Base-by-base conservation (phyloP, 352 stramenopile species). In the Globisporangium acanthophoron region DNA sequence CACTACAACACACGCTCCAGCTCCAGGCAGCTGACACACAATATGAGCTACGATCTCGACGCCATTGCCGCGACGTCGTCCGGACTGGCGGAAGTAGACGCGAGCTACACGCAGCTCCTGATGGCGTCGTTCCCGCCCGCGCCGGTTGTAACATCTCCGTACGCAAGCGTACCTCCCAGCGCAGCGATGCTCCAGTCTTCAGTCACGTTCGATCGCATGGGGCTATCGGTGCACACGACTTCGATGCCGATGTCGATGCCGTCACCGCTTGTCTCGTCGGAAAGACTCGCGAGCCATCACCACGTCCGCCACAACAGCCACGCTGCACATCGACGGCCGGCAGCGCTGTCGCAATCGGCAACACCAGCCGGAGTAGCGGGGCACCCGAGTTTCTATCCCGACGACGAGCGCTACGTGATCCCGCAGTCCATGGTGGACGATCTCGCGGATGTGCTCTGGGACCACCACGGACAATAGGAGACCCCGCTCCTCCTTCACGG, bases 391-490 rank as follows among this genome's bases (percentile, higher is more conserved):
- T 64, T 54, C 37, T 48, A 55, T 6, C 21, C 40, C 8, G 27
- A 58, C 11, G 51, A 52, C 43, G 51, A 49, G 13, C 58, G 41
- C 24, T 58, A 54, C 18, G 33, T 50, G 9, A 52, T 64, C 21
- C 58, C 51, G 21, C 58, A 58, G 51, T 43, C 51, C 13, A 58
- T 64, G 43, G 51, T 58, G 9, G 58, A 64, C 43, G 58, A 64
- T 31, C 52, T 64, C 51, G 51, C 58, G 1, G 52, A 58, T 43
- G 58, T 64, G 50, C 33, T 64, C 33, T 64, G 58, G 58, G 51
- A 27, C 24, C 24, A 58, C 39, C 58, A 54, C 40, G 40, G 18
- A 13, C 20, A 43, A 35, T 44, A 44, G 15, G 24, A 16, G 2
- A 31, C 12, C 11, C 11, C 27, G 27, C 15, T 35, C n/a, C 35